Conservation (phyloP, 73 alveolate genomes). For the Tetrahymena elliotti region DNA sequence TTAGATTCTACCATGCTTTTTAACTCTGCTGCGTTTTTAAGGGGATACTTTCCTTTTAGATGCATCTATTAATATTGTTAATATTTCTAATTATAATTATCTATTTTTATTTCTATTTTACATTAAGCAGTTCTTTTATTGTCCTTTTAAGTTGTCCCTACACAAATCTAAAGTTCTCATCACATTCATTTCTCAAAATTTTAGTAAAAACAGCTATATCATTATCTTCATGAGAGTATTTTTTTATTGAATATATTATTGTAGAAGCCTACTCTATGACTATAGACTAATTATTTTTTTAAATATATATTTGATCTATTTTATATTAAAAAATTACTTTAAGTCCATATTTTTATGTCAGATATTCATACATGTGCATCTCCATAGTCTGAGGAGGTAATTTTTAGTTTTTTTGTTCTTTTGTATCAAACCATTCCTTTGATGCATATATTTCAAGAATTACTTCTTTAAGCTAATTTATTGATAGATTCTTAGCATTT, state of each 20-base stretch:
- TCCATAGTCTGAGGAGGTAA: conserved; percentile 89
- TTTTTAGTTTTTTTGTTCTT: conserved; percentile 54
- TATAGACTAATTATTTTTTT: conserved; percentile 41
- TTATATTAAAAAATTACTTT: conserved; percentile 10
- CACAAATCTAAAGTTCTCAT: conserved; percentile 87
- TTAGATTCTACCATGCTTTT: conserved; percentile 58
- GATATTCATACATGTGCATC: conserved; percentile 84
- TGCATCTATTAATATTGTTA: conserved; percentile 11
- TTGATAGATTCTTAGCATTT: conserved; percentile 23
- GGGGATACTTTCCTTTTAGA: conserved; percentile 52
- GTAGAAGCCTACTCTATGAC: conserved; percentile 91
- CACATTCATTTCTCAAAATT: conserved; percentile 94
- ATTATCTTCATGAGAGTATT: conserved; percentile 74
- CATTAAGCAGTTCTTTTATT: conserved; percentile 43
- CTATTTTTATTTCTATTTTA: neutral
- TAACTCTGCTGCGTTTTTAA: conserved; percentile 37
- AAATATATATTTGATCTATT: neutral
- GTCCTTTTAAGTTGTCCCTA: conserved; percentile 53
- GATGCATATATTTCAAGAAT: conserved; percentile 76
- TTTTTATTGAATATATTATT: conserved; percentile 74
- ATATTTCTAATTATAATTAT: neutral
- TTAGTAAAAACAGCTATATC: conserved; percentile 91
- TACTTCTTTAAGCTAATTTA: conserved; percentile 60
- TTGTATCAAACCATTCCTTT: conserved; percentile 72
- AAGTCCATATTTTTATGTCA: conserved; percentile 79